phyloP scores from a whole-genome alignment of 306 rosid species.

The Arachis hypogaea region DNA sequence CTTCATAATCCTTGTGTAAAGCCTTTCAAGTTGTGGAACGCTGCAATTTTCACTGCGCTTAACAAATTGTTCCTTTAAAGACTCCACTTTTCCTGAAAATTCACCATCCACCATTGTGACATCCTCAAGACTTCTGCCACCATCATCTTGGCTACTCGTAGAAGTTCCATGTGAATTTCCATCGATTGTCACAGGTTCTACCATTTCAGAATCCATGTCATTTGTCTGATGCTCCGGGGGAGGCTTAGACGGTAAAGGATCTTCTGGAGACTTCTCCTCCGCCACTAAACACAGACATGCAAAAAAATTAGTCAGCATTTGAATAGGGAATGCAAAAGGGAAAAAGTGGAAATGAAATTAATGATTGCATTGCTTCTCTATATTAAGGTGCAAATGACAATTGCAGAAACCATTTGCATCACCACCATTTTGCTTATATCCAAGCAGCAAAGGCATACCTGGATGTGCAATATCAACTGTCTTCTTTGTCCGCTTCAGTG shows the following conservation, averaged over 20 bases:
- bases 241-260: conserved; percentile 43
- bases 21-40: conserved; percentile 90
- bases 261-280: conserved; percentile 68
- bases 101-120: conserved; percentile 53
- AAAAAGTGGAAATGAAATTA: conserved; percentile 11
- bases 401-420: conserved; percentile 15
- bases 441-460: conserved; percentile 55
- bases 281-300: conserved; percentile 34
- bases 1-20: conserved; percentile 87
- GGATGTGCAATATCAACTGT: conserved; percentile 52
- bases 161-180: conserved; percentile 46
- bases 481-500: conserved; percentile 70
- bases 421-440: background rate
- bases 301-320: conserved; percentile 23
- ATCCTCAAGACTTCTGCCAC: conserved; percentile 45
- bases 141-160: conserved; percentile 46
- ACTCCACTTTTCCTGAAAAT: conserved; percentile 57
- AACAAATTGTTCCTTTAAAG: conserved; percentile 57
- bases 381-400: background rate
- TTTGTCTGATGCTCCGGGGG: conserved; percentile 53
- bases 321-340: background rate
- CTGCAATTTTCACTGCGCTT: conserved; percentile 60
- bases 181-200: conserved; percentile 45
- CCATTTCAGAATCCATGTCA: conserved; percentile 46
- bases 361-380: background rate